A percentile compares a stretch with the other conserved stretches of the same genome.
These are phyloP conservation scores for Rhynchosporium agropyri DNA, from an alignment of 2,329 filamentous ascomycete genomes.

Conservation along the genomic window DNA sequence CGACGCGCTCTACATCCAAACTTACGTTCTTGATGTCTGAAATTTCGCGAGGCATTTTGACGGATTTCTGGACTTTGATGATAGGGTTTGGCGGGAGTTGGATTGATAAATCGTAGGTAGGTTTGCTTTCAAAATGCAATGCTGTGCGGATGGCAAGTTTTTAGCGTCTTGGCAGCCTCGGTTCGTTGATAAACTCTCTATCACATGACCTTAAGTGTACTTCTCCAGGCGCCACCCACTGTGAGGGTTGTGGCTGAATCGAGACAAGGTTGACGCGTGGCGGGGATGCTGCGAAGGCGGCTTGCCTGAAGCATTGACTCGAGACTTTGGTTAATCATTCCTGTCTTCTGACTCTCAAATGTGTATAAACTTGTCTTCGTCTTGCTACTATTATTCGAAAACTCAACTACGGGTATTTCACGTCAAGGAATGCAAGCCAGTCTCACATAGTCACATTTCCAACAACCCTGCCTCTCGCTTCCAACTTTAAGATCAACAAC, in stretches of 20 bases:
- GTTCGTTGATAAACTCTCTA: conserved; percentile 18
- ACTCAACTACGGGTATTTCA: too few species aligned
- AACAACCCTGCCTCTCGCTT: conserved; percentile 15
- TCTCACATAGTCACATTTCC: background rate
- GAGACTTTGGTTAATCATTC: background rate
- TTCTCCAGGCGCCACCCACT: too few species aligned
- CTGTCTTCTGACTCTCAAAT: background rate
- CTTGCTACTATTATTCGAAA: too few species aligned
- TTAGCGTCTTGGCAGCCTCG: conserved; percentile 19
- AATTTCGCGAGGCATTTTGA: conserved; percentile 97
- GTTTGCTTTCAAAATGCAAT: conserved; percentile 11
- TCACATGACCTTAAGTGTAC: background rate
- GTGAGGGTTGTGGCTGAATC: too few species aligned
- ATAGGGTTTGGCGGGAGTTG: conserved; percentile 20
- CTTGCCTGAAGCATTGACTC: conserved; percentile 2
- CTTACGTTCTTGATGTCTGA: conserved; percentile 90
- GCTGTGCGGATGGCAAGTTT: conserved; percentile 26
- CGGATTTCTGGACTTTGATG: conserved; percentile 46
- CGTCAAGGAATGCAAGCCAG: too few species aligned
- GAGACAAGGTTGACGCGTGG: conserved; percentile 12
- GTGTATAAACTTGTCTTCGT: background rate
- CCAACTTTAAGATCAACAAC: conserved; percentile 41
- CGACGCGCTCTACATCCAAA: conserved; percentile 22
- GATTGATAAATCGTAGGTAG: background rate
- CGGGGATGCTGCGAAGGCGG: background rate